These are phyloP conservation scores for Brassica juncea DNA, from an alignment of 345 rosid genomes.

Conservation along the genomic window DNA sequence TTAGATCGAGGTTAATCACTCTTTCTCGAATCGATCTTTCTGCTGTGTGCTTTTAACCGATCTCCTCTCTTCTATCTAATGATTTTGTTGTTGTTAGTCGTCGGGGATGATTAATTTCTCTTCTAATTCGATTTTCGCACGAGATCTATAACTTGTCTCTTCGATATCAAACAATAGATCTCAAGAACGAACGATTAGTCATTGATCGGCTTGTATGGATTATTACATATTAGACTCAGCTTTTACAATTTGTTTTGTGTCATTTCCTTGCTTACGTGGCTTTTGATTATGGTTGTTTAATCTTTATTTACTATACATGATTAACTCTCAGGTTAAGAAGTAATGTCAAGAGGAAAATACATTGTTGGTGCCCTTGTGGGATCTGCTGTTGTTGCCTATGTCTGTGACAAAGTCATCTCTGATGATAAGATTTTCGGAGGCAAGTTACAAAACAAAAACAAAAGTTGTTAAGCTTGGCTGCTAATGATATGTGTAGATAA, in stretches of 20 bases:
- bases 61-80: not conserved
- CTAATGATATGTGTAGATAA: not conserved
- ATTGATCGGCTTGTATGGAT: not conserved
- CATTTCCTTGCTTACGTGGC: not conserved
- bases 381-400: slow-evolving; percentile 62
- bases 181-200: not conserved
- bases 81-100: not conserved
- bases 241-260: not conserved
- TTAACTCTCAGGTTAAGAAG: not conserved
- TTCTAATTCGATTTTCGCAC: not conserved
- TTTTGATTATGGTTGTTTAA: not conserved
- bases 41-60: not conserved
- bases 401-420: slow-evolving; percentile 54
- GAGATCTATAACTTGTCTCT: not conserved
- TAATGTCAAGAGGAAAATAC: slow-evolving; percentile 46
- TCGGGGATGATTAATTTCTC: not conserved
- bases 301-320: not conserved
- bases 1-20: not conserved
- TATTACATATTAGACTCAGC: not conserved
- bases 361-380: slow-evolving; percentile 56
- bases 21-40: not conserved
- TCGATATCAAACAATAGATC: not conserved
- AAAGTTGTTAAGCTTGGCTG: not conserved
- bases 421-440: slow-evolving; percentile 84
- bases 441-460: slow-evolving; percentile 7